A percentile compares a stretch with the other conserved stretches of the same genome.
Conservation (phyloP, 306 rosid species). For the Malus fusca region DNA sequence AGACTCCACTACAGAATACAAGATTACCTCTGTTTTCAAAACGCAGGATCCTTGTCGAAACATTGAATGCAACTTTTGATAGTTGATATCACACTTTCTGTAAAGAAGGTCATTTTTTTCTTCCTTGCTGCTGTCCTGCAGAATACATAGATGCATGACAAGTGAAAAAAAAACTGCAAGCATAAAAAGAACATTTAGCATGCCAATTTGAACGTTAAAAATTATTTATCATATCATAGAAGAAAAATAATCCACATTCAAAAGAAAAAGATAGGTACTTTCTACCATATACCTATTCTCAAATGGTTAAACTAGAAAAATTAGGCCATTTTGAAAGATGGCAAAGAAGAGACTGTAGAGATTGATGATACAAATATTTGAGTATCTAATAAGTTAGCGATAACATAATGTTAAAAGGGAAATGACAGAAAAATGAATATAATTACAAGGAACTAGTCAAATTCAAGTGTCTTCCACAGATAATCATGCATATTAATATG, state of each 20-base stretch:
- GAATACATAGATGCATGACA: neutral
- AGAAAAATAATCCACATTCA: neutral
- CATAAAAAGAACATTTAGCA: neutral
- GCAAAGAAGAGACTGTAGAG: neutral
- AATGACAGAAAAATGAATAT: neutral
- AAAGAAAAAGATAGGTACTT: neutral
- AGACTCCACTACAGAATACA: neutral
- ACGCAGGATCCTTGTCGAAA: conserved; percentile 76
- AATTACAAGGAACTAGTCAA: neutral
- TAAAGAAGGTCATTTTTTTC: conserved; percentile 55
- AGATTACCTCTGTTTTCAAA: conserved; percentile 37
- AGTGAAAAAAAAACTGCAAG: too few species aligned
- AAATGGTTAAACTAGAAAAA: too few species aligned
- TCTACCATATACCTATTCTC: too few species aligned
- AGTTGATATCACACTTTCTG: conserved; percentile 54
- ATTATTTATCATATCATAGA: neutral
- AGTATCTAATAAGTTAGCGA: neutral
- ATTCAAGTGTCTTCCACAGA: neutral
- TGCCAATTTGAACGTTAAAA: neutral
- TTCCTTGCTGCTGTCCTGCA: conserved; percentile 44
- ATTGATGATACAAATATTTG: neutral
- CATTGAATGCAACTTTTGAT: conserved; percentile 43
- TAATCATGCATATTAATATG: neutral
- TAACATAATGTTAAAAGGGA: neutral
- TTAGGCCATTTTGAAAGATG: neutral